Evolutionary conservation across 2,329 filamentous ascomycete species (phyloP).

Genomic region (Bipolaris zeicola): DNA sequence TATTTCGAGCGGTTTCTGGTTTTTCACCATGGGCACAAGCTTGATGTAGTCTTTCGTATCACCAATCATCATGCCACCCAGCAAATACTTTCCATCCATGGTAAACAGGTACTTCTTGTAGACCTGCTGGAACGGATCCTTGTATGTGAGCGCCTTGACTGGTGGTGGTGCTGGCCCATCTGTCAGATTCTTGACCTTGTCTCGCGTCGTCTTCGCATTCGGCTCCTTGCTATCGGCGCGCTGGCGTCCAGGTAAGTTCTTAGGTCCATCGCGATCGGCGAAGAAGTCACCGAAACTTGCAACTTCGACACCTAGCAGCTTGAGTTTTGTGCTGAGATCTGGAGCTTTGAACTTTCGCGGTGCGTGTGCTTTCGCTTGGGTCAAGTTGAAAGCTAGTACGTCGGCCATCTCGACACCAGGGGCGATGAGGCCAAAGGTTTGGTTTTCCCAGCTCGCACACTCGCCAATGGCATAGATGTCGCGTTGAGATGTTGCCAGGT

Average conservation of each 20-base stretch:
- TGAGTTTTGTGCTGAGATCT: constrained; percentile 89
- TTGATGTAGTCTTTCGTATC: constrained; percentile 91
- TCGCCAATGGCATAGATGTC: constrained; percentile 89
- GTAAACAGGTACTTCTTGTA: constrained; percentile 97
- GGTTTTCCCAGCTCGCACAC: constrained; percentile 85
- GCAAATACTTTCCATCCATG: constrained; percentile 82
- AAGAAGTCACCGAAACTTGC: constrained; percentile 95
- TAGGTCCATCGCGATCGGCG: constrained; percentile 82
- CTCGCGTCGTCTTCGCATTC: constrained; percentile 40
- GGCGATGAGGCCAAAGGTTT: constrained; percentile 87
- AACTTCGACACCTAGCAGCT: constrained; percentile 87
- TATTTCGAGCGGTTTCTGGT: constrained; percentile 76
- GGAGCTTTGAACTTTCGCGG: constrained; percentile 76
- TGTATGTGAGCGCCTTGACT: constrained; percentile 86
- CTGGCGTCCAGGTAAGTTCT: constrained; percentile 68
- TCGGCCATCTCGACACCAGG: constrained; percentile 94
- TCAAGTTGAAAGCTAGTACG: constrained; percentile 87
- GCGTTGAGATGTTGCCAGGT: constrained; percentile 70
- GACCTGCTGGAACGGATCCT: constrained; percentile 83
- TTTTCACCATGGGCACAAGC: constrained; percentile 84
- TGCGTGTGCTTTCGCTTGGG: constrained; percentile 74
- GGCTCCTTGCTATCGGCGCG: constrained; percentile 54
- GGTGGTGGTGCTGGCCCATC: constrained; percentile 62
- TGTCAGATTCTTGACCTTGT: constrained; percentile 59
- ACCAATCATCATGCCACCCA: constrained; percentile 98